Base-by-base conservation (phyloP, 164 flowering plant species). In the Vitis rupestris region DNA sequence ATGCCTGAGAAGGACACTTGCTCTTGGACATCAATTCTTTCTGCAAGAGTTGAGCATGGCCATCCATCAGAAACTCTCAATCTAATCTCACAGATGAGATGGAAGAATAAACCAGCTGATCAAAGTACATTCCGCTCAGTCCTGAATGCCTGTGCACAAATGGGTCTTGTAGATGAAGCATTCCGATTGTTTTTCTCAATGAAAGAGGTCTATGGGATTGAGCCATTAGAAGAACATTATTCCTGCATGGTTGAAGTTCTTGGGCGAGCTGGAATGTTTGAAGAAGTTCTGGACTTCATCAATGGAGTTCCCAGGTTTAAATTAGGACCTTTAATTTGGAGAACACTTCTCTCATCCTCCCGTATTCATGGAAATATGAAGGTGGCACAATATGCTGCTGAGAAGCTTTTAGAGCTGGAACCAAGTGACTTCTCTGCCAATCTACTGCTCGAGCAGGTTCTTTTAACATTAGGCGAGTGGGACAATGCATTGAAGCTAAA, bases 201-300 rank as follows among this genome's bases (percentile, higher is more conserved):
- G 81, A 66, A 70, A 48, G 27, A 72, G 47, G 66, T 19, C 30
- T 73, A 74, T 13, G 67, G 77, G 64, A 69, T 77, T 13, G 56
- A 74, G 68, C 81, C 77, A 61, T 67, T 70, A 9, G 74, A 72
- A 23, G 85, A 75, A 37, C 81, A 74, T 54, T 75, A 74, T 51
- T 64, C 77, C 48, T 72, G 74, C 75, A 73, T 79, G 60, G 74
- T 79, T 23, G 76, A 79, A 61, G 74, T 77, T 12, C 51, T 82
- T 27, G 85, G 82, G 9, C 75, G 75, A 13, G 81, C 80, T 19
- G 77, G 81, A 62, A 69, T 63, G 73, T 79, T 77, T 70, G 79
- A 82, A 66, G 76, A 75, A n/a, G 81, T 71, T 44, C 51, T 17
- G 14, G 79, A 77, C 15, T 79, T 82, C 56, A 72, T 82, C 37